phyloP scores from a whole-genome alignment of 2,329 filamentous ascomycete species.

The Trichoderma koningii region DNA sequence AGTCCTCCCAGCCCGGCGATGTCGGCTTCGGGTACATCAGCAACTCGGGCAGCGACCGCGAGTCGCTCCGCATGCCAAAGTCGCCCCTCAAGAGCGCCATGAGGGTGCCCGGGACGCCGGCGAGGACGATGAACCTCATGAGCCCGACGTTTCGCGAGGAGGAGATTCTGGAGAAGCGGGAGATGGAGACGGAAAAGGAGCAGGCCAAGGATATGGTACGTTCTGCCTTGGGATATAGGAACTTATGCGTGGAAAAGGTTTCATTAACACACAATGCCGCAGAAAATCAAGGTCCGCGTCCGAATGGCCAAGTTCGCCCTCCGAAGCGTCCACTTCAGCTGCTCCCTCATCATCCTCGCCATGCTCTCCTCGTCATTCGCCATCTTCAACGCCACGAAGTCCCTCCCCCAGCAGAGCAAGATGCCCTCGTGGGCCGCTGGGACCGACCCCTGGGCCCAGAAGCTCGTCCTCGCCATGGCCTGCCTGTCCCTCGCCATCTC shows the following conservation, averaged over 20 bases:
- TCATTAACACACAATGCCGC: slow-evolving; percentile 14
- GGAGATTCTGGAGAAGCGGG: slow-evolving; percentile 80
- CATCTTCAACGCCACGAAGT: slow-evolving; percentile 87
- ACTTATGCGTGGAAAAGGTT: too few relatives aligned
- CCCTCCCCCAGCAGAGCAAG: slow-evolving; percentile 72
- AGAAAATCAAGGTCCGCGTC: slow-evolving; percentile 93
- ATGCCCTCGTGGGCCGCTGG: slow-evolving; percentile 81
- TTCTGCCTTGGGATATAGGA: slow-evolving; percentile 30
- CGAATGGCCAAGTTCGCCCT: slow-evolving; percentile 92
- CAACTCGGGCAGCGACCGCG: slow-evolving; percentile 55
- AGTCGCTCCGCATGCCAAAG: slow-evolving; percentile 64
- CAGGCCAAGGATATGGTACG: slow-evolving; percentile 86
- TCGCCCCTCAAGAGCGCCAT: slow-evolving; percentile 88
- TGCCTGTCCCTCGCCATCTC: slow-evolving; percentile 80
- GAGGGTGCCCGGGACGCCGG: slow-evolving; percentile 82
- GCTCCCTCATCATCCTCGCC: slow-evolving; percentile 88
- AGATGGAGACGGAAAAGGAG: slow-evolving; percentile 78
- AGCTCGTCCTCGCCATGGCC: slow-evolving; percentile 75
- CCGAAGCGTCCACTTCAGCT: slow-evolving; percentile 95
- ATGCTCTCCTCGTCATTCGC: slow-evolving; percentile 86
- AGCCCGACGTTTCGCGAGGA: slow-evolving; percentile 93
- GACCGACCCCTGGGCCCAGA: slow-evolving; percentile 81
- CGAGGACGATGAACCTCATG: slow-evolving; percentile 72
- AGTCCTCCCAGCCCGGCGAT: slow-evolving; percentile 71
- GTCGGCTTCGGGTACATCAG: slow-evolving; percentile 91